These are phyloP conservation scores for Sonneratia alba DNA, from an alignment of 345 rosid genomes.

Conservation along the genomic window DNA sequence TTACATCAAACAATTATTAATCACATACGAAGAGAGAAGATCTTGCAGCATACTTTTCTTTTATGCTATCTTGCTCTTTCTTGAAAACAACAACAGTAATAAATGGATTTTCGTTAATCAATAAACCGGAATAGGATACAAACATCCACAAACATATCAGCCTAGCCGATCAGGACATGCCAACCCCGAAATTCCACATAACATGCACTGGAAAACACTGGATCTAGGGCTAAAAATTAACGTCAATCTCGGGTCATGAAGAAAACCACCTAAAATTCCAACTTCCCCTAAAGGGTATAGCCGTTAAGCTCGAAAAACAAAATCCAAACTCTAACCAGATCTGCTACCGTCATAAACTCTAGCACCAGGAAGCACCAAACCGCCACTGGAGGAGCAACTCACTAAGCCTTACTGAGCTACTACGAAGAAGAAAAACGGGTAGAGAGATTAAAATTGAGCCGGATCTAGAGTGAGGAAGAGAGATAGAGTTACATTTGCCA, in stretches of 20 bases:
- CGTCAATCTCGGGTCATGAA: not conserved
- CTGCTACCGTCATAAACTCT: not conserved
- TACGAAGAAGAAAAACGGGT: not conserved
- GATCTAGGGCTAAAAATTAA: not conserved
- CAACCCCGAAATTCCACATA: too few relatives aligned
- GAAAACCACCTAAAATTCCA: not conserved
- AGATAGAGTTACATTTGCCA: slow-evolving; percentile 55
- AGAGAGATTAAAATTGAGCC: not conserved
- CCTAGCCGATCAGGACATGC: too few relatives aligned
- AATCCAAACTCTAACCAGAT: not conserved
- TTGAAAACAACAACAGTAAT: too few relatives aligned
- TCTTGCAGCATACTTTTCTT: too few relatives aligned
- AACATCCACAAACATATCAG: too few relatives aligned
- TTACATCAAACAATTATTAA: too few relatives aligned
- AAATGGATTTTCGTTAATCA: too few relatives aligned
- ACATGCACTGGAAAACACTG: not conserved
- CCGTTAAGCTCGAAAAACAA: not conserved
- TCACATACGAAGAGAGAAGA: too few relatives aligned
- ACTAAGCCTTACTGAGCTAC: not conserved
- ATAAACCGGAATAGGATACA: too few relatives aligned
- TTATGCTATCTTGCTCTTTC: too few relatives aligned
- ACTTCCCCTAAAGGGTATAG: not conserved
- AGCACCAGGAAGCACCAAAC: not conserved
- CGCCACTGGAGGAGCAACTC: not conserved
- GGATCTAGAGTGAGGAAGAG: slow-evolving; percentile 11